These are phyloP conservation scores for Trichophyton rubrum DNA, from an alignment of 2,329 filamentous ascomycete genomes.

Conservation along the genomic window DNA sequence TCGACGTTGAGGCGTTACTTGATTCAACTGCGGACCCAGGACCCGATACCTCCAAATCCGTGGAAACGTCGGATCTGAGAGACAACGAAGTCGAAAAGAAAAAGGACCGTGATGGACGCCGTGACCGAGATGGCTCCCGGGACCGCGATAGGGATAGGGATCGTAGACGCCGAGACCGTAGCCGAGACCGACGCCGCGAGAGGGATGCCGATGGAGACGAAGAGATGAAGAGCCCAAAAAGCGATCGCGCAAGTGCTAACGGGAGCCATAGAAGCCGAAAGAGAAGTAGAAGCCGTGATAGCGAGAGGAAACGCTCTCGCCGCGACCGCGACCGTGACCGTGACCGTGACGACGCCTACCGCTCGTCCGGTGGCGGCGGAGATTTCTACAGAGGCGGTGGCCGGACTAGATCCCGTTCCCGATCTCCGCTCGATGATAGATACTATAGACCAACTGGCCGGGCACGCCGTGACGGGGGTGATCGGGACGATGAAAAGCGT, in stretches of 20 bases:
- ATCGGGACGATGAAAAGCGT: slow-evolving; percentile 36
- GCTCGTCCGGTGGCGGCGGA: slow-evolving; percentile 41
- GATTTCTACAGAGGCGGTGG: slow-evolving; percentile 59
- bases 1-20: slow-evolving; percentile 81
- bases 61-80: slow-evolving; percentile 34
- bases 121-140: slow-evolving; percentile 46
- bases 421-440: slow-evolving; percentile 53
- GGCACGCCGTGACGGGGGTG: slow-evolving; percentile 34
- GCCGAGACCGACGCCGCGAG: slow-evolving; percentile 35
- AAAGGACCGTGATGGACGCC: slow-evolving; percentile 39
- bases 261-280: slow-evolving; percentile 66
- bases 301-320: slow-evolving; percentile 60
- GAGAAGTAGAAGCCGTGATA: slow-evolving; percentile 66
- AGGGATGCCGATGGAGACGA: slow-evolving; percentile 46
- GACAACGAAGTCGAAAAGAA: slow-evolving; percentile 48
- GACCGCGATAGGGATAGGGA: slow-evolving; percentile 46
- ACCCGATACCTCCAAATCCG: slow-evolving; percentile 16
- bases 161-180: slow-evolving; percentile 43
- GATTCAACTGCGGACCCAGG: slow-evolving; percentile 62
- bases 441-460: slow-evolving; percentile 42
- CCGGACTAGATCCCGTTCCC: slow-evolving; percentile 56
- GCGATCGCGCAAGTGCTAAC: slow-evolving; percentile 59
- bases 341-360: slow-evolving; percentile 38
- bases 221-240: slow-evolving; percentile 53
- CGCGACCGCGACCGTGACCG: slow-evolving; percentile 51